Evolutionary conservation across 2,329 filamentous ascomycete species (phyloP), one percentile per base, ranked within the genome.

Genomic region (Stromatinia cepivora): DNA sequence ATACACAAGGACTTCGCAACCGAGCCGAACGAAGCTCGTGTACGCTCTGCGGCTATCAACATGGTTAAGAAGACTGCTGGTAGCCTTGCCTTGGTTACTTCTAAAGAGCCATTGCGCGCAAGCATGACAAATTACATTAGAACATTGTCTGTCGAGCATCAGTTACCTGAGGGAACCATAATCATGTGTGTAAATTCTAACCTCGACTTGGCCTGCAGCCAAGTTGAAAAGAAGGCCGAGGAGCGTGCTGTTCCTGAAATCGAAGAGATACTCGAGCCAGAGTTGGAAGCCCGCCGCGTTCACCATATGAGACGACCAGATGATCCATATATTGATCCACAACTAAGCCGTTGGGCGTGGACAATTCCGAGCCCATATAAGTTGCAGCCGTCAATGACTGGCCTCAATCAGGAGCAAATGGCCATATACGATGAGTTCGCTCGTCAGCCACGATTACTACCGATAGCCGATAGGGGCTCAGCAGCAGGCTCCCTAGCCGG

Each of bases 111-210:
- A 22, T 84, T 99, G 22, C 89, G 95, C 71, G 95, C 96, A 79
- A 98, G 96, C 81, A 97, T 99, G 80, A 96, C 92, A 67, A 99
- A 98, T 81, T 97, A 98, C 78, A 93, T 99, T 79, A 91, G 95
- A 66, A 85, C 84, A 62, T 79, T 89, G n/a, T 85, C 88, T 4
- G 83, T 81, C 62, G 88, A 90, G 50, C 87, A 90, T 75, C 92
- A 92, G 22, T 86, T 99, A 71, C 93, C 95, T 0, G 95, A 99
- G 81, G 95, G 95, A 9, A 92, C 95, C 45, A 95, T 99, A 71
- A 87, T 98, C 69, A 97, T 99, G 92, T 98, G 96, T 80, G 94
- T 99, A 71, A 99, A 98, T 79, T 94, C 96, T 73, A 99, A 99
- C 78, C 86, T 99, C 42, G 95, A 99, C 75, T 86, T 93, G 53